Evolutionary conservation across 2,329 filamentous ascomycete species (phyloP), one percentile per base, ranked within the genome.

Genomic region (Lachnellula suecica): DNA sequence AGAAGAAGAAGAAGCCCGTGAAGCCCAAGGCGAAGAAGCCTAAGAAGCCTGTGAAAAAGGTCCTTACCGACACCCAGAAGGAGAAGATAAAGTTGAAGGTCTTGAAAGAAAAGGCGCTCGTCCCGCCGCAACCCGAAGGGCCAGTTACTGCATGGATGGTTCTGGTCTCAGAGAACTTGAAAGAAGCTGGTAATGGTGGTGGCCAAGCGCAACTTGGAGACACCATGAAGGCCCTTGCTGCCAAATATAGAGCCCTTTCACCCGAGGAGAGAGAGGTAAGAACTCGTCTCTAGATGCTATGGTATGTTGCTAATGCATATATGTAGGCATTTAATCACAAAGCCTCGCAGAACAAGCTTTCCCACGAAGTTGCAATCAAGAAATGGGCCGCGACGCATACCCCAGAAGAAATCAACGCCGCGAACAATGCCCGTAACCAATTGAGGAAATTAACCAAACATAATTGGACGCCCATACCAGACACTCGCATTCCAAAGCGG

Each of bases 331-430:
- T 78, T 65, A 76, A 79, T 59, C 75, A 79, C 44, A 58, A 75
- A 17, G 78, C 77, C 46, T 73, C 72, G 50, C 63, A 76, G 53
- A 76, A 74, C 58, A 74, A 66, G 19, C 72, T 70, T 37, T 68
- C 71, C 13, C 76, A 76, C 45, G 59, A 66, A 19, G 68, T 70
- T 19, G 71, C 70, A 13, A 78, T 77, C 63, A 70, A 77, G 25
- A 64, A 73, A 53, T 88, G 81, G 81, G 66, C 88, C 19, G 66
- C 76, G 27, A 69, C 67, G 3, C 68, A 84, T 62, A 80, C 79
- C 2, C 76, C 81, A 9, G 70, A 79, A 4, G 66, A 85, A 62
- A 86, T 88, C 59, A 71, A 71, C 42, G 53, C 72, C 3, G 84
- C 85, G 51, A 88, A 88, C 65, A 63, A 58, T 10, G 85, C 85